Percentiles rank a stretch among this genome's conserved stretches.
Conservation (phyloP, 176 grass and related monocot genomes). For the Triticum dicoccoides region DNA sequence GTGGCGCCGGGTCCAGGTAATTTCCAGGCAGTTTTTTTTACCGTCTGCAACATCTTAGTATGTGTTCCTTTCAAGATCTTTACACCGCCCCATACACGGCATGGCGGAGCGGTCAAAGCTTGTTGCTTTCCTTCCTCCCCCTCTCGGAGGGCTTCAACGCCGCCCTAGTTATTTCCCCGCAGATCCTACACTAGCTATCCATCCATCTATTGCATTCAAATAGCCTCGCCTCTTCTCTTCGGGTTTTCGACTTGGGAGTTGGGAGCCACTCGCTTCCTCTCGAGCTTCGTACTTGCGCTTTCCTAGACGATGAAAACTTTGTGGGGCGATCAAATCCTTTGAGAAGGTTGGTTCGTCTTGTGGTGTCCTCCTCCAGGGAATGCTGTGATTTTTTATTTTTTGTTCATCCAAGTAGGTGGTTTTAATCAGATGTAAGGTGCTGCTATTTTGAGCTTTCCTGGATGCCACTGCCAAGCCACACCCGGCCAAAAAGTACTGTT, state of each 20-base stretch:
- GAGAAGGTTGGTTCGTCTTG: background rate
- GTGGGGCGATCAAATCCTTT: slow-evolving; percentile 10
- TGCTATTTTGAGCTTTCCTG: slow-evolving; percentile 28
- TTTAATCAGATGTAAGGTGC: slow-evolving; percentile 21
- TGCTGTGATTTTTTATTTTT: slow-evolving; percentile 1
- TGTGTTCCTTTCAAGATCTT: slow-evolving; percentile 59
- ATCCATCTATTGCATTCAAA: slow-evolving; percentile 33
- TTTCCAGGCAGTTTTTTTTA: slow-evolving; percentile 8
- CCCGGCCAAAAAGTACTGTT: slow-evolving; percentile 18
- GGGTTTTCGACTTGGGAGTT: background rate
- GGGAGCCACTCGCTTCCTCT: background rate
- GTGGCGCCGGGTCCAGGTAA: slow-evolving; percentile 47
- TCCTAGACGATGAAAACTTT: slow-evolving; percentile 16
- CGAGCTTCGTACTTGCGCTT: slow-evolving; percentile 4
- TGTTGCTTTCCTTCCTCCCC: slow-evolving; percentile 47
- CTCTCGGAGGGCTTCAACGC: slow-evolving; percentile 46
- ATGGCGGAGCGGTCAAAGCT: slow-evolving; percentile 56
- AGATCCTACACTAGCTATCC: slow-evolving; percentile 48
- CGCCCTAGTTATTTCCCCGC: slow-evolving; percentile 40
- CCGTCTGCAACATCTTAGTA: slow-evolving; percentile 27
- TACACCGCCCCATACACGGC: slow-evolving; percentile 41
- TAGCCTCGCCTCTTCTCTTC: slow-evolving; percentile 19
- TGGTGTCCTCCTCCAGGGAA: background rate
- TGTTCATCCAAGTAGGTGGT: slow-evolving; percentile 1
- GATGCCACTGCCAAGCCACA: slow-evolving; percentile 20